These are phyloP conservation scores for Tetracentron sinense DNA, from an alignment of 164 flowering plant species.

Conservation along the genomic window DNA sequence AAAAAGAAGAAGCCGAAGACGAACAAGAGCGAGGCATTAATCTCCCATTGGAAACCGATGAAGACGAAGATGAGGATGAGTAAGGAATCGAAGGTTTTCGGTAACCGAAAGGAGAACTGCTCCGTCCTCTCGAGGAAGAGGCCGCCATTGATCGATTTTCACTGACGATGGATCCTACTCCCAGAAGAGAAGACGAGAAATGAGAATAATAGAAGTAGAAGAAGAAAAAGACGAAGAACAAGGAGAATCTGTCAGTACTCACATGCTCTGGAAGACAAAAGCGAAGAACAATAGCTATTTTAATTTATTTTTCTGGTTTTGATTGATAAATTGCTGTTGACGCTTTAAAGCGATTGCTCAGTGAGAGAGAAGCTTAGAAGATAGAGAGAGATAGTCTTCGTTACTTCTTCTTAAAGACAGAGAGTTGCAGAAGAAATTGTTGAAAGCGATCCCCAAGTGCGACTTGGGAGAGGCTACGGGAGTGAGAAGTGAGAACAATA, in stretches of 20 bases:
- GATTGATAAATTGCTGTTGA: background rate
- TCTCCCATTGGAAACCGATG: conserved; percentile 48
- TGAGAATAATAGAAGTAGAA: background rate
- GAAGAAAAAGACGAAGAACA: conserved; percentile 16
- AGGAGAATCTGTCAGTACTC: conserved; percentile 49
- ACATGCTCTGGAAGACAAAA: conserved; percentile 49
- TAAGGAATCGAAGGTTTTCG: conserved; percentile 60
- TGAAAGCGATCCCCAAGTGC: conserved; percentile 1
- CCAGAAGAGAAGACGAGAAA: conserved; percentile 3
- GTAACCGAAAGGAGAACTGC: conserved; percentile 82
- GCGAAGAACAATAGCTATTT: conserved; percentile 21
- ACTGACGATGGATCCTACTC: conserved; percentile 1
- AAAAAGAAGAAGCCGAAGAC: conserved; percentile 50
- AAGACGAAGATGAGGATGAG: conserved; percentile 69
- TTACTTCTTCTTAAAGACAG: conserved; percentile 13
- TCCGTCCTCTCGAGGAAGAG: conserved; percentile 70
- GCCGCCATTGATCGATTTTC: conserved; percentile 43
- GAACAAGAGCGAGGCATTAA: conserved; percentile 72
- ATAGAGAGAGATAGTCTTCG: background rate
- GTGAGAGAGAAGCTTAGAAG: background rate
- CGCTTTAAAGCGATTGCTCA: background rate
- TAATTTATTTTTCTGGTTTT: background rate
- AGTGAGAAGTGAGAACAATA: too few species aligned
- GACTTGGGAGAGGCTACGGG: background rate
- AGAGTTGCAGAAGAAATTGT: background rate